phyloP scores from a whole-genome alignment of 2,329 filamentous ascomycete genomes.

The Canariomyces notabilis region DNA sequence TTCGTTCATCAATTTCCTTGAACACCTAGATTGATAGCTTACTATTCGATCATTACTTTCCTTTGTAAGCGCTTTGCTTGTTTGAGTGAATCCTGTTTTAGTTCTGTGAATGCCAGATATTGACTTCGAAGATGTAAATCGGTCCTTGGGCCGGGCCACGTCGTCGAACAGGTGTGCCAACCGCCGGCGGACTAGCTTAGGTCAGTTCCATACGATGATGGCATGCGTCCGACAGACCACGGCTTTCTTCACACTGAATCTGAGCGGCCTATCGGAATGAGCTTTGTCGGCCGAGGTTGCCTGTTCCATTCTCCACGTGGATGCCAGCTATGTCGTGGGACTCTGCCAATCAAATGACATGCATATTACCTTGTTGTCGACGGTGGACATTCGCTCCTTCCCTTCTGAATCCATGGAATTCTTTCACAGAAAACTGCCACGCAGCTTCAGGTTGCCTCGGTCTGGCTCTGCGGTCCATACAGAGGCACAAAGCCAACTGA shows the following conservation, averaged over 20 bases:
- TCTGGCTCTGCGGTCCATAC: neutral
- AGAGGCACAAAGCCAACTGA: too few relatives aligned
- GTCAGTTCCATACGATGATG: neutral
- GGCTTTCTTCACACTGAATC: neutral
- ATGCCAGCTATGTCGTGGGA: neutral
- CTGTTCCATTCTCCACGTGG: slow-evolving; percentile 20
- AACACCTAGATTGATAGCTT: too few relatives aligned
- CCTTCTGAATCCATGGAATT: neutral
- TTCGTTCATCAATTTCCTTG: too few relatives aligned
- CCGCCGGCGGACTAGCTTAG: neutral
- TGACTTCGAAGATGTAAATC: too few relatives aligned
- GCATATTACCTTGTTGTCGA: neutral
- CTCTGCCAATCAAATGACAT: neutral
- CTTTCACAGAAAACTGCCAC: too few relatives aligned
- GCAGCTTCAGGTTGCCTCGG: neutral
- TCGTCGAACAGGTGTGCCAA: slow-evolving; percentile 1
- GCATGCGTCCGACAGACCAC: neutral
- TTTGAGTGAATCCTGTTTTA: neutral
- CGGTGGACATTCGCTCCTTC: neutral
- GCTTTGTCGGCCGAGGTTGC: neutral
- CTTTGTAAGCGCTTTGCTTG: neutral
- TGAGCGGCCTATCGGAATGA: neutral
- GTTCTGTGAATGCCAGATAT: too few relatives aligned
- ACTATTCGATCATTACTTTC: too few relatives aligned
- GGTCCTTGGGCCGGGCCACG: slow-evolving; percentile 9